These are phyloP conservation scores for Rhynchosporium secalis DNA, from an alignment of 2,329 filamentous ascomycete genomes.

Conservation along the genomic window DNA sequence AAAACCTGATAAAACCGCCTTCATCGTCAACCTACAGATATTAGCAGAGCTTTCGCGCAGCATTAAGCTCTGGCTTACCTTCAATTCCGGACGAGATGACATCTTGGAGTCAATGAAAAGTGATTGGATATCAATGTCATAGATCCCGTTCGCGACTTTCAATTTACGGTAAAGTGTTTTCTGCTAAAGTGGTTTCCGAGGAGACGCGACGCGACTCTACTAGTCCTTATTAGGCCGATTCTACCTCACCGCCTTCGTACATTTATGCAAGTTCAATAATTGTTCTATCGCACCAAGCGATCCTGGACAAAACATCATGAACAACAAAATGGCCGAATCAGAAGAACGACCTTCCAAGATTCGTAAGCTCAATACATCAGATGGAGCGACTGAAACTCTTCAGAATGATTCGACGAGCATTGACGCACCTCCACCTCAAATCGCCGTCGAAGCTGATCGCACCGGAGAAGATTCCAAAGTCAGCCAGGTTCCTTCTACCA, in stretches of 20 bases:
- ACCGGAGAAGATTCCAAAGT: neutral
- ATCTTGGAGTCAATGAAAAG: slow-evolving; percentile 45
- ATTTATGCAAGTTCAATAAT: neutral
- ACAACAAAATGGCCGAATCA: slow-evolving; percentile 33
- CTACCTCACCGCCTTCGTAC: neutral
- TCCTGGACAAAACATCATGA: slow-evolving; percentile 6
- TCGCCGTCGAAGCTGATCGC: neutral
- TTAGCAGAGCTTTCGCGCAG: slow-evolving; percentile 21
- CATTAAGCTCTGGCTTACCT: slow-evolving; percentile 48
- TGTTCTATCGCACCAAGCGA: slow-evolving; percentile 14
- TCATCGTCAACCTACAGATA: slow-evolving; percentile 82
- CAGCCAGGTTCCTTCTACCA: slow-evolving; percentile 12
- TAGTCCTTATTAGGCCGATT: slow-evolving; percentile 13
- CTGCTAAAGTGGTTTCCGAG: slow-evolving; percentile 17
- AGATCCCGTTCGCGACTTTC: neutral
- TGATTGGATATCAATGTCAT: neutral
- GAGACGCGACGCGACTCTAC: slow-evolving; percentile 21
- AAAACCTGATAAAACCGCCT: slow-evolving; percentile 93
- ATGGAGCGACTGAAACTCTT: slow-evolving; percentile 11
- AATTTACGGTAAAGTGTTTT: neutral
- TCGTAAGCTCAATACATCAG: slow-evolving; percentile 30
- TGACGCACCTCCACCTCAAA: slow-evolving; percentile 1
- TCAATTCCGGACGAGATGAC: slow-evolving; percentile 71
- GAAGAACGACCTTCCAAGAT: slow-evolving; percentile 38
- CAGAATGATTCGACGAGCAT: slow-evolving; percentile 8